Percentiles rank a stretch among this genome's conserved stretches.
Conservation (phyloP, 2,329 filamentous ascomycete genomes). For the Raffaelea ambrosiae region DNA sequence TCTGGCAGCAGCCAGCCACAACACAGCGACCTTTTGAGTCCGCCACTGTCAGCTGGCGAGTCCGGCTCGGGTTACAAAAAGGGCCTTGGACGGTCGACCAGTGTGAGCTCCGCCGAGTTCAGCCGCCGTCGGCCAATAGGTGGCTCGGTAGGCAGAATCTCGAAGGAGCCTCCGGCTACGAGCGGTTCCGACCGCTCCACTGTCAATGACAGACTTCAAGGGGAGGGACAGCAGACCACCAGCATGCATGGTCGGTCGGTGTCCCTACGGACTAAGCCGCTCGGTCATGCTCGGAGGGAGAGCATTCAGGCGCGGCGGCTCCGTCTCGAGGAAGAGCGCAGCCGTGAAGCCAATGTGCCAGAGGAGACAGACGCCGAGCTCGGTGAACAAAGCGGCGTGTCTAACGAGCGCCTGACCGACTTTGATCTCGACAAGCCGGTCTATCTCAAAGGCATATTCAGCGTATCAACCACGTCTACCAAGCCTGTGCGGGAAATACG, state of each 20-base stretch:
- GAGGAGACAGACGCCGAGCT: conserved; percentile 86
- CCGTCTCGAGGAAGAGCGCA: conserved; percentile 40
- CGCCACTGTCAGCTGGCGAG: conserved; percentile 55
- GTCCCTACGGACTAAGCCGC: conserved; percentile 70
- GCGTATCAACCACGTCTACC: conserved; percentile 90
- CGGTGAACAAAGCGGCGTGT: conserved; percentile 50
- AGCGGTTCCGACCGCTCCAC: conserved; percentile 74
- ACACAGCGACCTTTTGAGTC: conserved; percentile 69
- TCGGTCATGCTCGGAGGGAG: conserved; percentile 81
- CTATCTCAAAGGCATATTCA: conserved; percentile 92
- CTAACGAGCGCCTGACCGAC: conserved; percentile 53
- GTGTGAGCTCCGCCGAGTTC: conserved; percentile 82
- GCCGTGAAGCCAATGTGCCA: conserved; percentile 67
- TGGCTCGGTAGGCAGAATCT: conserved; percentile 26
- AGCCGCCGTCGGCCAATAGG: conserved; percentile 48
- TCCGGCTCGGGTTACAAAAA: conserved; percentile 51
- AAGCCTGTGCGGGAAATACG: conserved; percentile 83
- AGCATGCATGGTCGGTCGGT: conserved; percentile 44
- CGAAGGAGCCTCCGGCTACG: conserved; percentile 61
- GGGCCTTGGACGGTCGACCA: conserved; percentile 76
- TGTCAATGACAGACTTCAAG: conserved; percentile 41
- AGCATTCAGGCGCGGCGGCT: conserved; percentile 83
- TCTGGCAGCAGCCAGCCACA: conserved; percentile 60
- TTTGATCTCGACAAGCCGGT: conserved; percentile 87
- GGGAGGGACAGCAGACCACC: conserved; percentile 40